A percentile compares a stretch with the other conserved stretches of the same genome.
Evolutionary conservation across 73 alveolate species (phyloP).

Genomic region (Tetrahymena borealis): DNA sequence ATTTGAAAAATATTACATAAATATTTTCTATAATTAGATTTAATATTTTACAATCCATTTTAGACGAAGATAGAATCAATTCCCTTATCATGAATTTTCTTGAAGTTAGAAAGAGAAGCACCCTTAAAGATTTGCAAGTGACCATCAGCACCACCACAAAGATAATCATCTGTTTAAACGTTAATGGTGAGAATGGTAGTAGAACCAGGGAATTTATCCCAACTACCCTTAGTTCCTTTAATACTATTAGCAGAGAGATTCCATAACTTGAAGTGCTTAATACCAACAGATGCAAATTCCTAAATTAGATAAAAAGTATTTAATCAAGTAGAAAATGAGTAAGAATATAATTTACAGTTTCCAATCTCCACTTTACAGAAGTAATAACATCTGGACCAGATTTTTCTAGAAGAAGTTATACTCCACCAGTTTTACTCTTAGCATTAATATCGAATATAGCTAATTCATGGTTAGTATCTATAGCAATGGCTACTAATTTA

Average conservation of each 20-base stretch:
- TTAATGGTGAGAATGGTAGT: conserved; percentile 4
- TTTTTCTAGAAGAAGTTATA: conserved; percentile 58
- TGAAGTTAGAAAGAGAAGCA: background rate
- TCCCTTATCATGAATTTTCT: background rate
- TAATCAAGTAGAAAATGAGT: background rate
- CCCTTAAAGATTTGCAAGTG: background rate
- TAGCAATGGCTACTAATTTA: conserved; percentile 60
- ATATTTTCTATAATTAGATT: background rate
- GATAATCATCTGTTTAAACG: conserved; percentile 14
- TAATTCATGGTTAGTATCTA: conserved; percentile 68
- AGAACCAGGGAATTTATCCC: background rate
- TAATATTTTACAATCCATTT: conserved; percentile 57
- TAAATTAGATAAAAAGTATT: conserved; percentile 48
- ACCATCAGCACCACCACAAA: conserved; percentile 40
- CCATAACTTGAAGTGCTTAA: conserved; percentile 48
- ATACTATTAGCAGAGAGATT: background rate
- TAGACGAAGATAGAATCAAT: conserved; percentile 41
- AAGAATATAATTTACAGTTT: conserved; percentile 4
- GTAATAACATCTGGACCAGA: conserved; percentile 74
- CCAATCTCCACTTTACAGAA: conserved; percentile 45
- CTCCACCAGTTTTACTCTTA: conserved; percentile 38
- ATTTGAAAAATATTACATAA: background rate
- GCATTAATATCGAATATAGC: conserved; percentile 61
- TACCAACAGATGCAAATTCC: conserved; percentile 62
- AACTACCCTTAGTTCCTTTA: background rate